Base-by-base conservation (phyloP, 768 basidiomycete species). In the Xerocomus spinulosus region DNA sequence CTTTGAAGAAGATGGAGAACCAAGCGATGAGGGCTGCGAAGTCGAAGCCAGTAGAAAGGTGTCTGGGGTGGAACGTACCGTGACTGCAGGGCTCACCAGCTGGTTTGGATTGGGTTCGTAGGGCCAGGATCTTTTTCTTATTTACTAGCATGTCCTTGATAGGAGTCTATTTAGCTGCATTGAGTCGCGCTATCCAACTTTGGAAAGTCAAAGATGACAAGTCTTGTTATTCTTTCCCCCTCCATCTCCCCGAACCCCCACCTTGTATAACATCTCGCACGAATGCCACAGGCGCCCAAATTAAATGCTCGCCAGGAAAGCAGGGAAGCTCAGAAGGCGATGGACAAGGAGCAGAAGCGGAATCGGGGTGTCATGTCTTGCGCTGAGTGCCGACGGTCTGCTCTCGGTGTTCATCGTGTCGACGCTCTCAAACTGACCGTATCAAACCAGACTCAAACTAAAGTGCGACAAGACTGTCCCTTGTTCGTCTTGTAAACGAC, bases 401-500 rank as follows among this genome's bases (percentile, higher is more conserved):
- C 45, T 67, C 36, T 45, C 36, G 8, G 12, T 30, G 9, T 23
- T 63, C 8, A 6, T 28, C 24, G 8, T n/a, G 13, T 44, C 9
- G 9, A 25, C 37, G 23, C 49, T 30, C 8, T 38, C 40, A 25
- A 38, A 34, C 23, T 52, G 39, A n/a, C 32, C 18, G 3, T 13
- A 10, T 15, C 5, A 21, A 15, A 7, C 17, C 55, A 83, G 83
- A 24, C 71, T 86, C 33, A 85, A 85, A 59, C 62, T 85, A 36
- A 85, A 83, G 64, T 88, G 86, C 64, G 83, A 87, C 67, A 88
- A 87, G 66, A 84, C 77, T 3, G 77, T 75, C 12, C 73, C 73
- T 1, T 76, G 75, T 53, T 68, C 73, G 1, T 77, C 73, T 5
- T 83, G 86, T 63, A 85, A 81, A 60, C 79, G 86, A 34, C 72